These are phyloP conservation scores for Thelonectria rubi DNA, from an alignment of 2,329 filamentous ascomycete species.

Conservation along the genomic window DNA sequence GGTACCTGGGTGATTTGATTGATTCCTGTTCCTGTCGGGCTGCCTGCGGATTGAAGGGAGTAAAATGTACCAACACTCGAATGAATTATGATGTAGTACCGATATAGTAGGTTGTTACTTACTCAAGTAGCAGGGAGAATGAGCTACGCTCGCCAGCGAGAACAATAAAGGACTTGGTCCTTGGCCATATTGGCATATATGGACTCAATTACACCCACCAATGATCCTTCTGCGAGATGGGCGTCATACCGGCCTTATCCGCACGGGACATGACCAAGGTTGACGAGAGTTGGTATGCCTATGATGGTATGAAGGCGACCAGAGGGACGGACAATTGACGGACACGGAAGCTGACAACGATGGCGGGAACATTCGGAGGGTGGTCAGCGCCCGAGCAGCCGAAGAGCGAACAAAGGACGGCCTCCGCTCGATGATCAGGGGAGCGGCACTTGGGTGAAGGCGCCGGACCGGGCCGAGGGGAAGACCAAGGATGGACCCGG, in stretches of 20 bases:
- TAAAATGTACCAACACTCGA: neutral
- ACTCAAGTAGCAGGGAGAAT: neutral
- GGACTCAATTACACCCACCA: no score
- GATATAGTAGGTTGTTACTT: no score
- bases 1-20: neutral
- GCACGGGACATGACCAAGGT: neutral
- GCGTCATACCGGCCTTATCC: no score
- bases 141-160: no score
- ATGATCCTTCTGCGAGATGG: no score
- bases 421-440: slow-evolving; percentile 7
- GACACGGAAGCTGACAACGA: neutral
- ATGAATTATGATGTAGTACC: neutral
- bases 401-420: neutral
- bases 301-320: neutral
- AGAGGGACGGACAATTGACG: neutral
- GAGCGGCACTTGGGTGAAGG: slow-evolving; percentile 19
- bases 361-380: neutral
- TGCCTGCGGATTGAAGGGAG: neutral
- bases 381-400: neutral
- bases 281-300: neutral
- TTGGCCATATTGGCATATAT: no score
- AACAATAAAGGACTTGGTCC: no score
- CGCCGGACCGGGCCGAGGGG: slow-evolving; percentile 39
- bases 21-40: neutral
- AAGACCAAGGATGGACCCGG: slow-evolving; percentile 28